Evolutionary conservation across 495 filamentous ascomycete species (phyloP).

Genomic region (Neurospora sp.): DNA sequence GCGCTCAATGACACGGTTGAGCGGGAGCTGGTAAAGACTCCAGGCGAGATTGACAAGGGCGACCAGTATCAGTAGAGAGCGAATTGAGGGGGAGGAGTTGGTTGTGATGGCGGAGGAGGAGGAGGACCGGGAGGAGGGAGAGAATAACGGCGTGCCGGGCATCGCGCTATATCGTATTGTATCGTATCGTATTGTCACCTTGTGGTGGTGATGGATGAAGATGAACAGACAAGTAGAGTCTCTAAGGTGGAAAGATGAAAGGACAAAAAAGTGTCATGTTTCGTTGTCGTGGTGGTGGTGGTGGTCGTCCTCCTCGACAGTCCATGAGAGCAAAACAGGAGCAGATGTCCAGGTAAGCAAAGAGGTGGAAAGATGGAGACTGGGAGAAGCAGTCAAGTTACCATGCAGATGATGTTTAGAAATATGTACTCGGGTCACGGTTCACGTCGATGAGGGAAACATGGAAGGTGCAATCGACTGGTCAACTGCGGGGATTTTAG

Average conservation of each 20-base stretch:
- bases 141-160: background rate
- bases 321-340: background rate
- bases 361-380: background rate
- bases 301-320: background rate
- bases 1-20: conserved; percentile 38
- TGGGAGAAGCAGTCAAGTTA: background rate
- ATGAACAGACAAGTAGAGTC: background rate
- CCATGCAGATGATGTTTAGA: background rate
- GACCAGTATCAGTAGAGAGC: conserved; percentile 26
- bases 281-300: background rate
- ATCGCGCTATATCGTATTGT: background rate
- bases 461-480: background rate
- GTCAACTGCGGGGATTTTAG: background rate
- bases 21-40: conserved; percentile 36
- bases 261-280: background rate
- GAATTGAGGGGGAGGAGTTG: conserved; percentile 10
- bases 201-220: background rate
- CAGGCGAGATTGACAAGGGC: conserved; percentile 34
- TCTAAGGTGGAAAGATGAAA: background rate
- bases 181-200: background rate
- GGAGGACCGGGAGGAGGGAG: background rate
- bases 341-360: background rate
- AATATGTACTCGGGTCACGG: background rate
- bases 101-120: background rate
- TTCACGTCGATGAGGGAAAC: background rate